Percentiles rank a stretch among this genome's conserved stretches.
phyloP scores from a whole-genome alignment of 352 stramenopile genomes.

The Blastocystis hominis region DNA sequence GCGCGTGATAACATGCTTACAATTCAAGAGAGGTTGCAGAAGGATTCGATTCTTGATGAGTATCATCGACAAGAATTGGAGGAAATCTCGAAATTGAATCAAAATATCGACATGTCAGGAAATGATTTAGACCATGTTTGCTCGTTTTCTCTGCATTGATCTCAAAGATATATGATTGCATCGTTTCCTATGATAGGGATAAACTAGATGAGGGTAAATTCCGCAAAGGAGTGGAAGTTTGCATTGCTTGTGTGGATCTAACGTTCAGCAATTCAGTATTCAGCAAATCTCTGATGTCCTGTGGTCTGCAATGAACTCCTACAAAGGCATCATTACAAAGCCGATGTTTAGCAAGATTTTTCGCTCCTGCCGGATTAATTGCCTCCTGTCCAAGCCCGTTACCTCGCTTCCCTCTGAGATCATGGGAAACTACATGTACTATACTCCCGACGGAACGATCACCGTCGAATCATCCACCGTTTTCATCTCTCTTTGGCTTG shows the following conservation, averaged over 20 bases:
- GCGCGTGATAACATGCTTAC: neutral
- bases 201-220: neutral
- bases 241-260: neutral
- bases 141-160: neutral
- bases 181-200: neutral
- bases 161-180: slow-evolving; percentile 14
- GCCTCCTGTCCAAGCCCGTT: neutral
- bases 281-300: neutral
- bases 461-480: neutral
- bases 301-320: neutral
- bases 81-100: slow-evolving; percentile 35
- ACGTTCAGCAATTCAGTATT: slow-evolving; percentile 24
- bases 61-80: slow-evolving; percentile 44
- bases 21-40: neutral
- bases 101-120: slow-evolving; percentile 46
- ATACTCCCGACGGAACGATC: neutral
- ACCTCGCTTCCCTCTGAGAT: neutral
- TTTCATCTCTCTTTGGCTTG: neutral
- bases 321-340: neutral
- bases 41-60: neutral
- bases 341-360: neutral
- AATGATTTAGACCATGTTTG: slow-evolving; percentile 33
- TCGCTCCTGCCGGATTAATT: slow-evolving; percentile 32
- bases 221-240: neutral
- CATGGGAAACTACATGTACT: neutral